These are phyloP conservation scores for Dendrobium nobile DNA, from an alignment of 106 monocot species.

Conservation along the genomic window DNA sequence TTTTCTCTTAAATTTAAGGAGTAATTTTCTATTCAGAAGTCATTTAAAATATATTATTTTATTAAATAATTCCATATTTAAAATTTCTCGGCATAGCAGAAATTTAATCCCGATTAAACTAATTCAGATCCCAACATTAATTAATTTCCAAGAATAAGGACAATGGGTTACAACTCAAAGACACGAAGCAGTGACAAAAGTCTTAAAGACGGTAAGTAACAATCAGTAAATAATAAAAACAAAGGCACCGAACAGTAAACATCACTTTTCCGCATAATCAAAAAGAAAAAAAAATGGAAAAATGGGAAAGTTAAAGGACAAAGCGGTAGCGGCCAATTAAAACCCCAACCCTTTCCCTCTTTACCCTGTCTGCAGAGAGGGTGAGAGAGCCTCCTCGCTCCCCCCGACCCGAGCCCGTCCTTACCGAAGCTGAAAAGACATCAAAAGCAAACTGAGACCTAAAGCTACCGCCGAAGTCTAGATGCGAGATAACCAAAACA, in stretches of 20 bases:
- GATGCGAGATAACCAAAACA: background rate
- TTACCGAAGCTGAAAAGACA: conserved; percentile 5
- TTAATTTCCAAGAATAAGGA: no score
- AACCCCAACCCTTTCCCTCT: conserved; percentile 4
- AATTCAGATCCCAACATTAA: no score
- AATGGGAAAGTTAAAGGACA: conserved; percentile 1
- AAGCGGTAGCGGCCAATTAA: conserved; percentile 6
- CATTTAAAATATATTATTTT: no score
- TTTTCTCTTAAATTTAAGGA: no score
- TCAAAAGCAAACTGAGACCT: background rate
- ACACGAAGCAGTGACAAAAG: background rate
- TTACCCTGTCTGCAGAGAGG: background rate
- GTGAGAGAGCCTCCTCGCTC: background rate
- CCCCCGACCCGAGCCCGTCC: background rate
- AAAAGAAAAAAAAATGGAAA: background rate
- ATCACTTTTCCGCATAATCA: background rate
- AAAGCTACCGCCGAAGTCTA: conserved; percentile 1
- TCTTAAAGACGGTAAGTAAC: background rate
- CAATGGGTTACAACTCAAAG: background rate
- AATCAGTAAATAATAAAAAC: background rate
- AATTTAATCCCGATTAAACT: no score
- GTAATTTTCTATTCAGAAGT: no score
- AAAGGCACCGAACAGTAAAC: background rate
- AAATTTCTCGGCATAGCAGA: no score
- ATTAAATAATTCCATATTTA: no score